A percentile compares a stretch with the other conserved stretches of the same genome.
These are phyloP conservation scores for Quercus phellos DNA, from an alignment of 331 rosid species.

Conservation along the genomic window DNA sequence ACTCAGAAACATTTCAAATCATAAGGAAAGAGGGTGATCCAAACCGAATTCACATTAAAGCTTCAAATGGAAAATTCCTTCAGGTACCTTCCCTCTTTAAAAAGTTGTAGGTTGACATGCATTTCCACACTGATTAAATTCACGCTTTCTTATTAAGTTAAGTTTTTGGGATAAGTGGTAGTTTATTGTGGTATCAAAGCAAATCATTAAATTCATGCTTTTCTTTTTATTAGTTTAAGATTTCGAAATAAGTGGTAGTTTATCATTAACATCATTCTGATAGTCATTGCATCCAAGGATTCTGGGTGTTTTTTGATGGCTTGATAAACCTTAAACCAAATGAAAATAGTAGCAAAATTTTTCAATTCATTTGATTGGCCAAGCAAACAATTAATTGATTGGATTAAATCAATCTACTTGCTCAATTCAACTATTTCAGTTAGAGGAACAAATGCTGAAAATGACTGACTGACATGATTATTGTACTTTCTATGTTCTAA, in stretches of 20 bases:
- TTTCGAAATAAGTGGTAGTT: neutral
- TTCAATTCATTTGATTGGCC: neutral
- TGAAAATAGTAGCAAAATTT: neutral
- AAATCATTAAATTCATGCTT: neutral
- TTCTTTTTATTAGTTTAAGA: neutral
- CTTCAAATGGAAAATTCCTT: constrained; percentile 42
- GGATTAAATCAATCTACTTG: neutral
- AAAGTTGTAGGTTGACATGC: neutral
- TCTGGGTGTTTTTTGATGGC: neutral
- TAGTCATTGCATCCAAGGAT: neutral
- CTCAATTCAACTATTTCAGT: neutral
- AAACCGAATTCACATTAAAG: constrained; percentile 40
- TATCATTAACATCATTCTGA: neutral
- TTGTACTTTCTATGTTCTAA: neutral
- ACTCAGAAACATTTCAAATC: constrained; percentile 48
- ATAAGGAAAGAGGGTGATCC: constrained; percentile 35
- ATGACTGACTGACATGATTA: neutral
- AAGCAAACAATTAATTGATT: neutral
- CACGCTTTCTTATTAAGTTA: no score
- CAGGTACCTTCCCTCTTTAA: constrained; percentile 32
- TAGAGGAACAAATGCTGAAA: neutral
- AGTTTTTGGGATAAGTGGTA: no score
- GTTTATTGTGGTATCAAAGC: no score
- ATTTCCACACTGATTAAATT: neutral
- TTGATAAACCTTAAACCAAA: neutral